Conservation (phyloP, 1,139 yeast genomes). For the Spencermartinsiella ligniputridi region DNA sequence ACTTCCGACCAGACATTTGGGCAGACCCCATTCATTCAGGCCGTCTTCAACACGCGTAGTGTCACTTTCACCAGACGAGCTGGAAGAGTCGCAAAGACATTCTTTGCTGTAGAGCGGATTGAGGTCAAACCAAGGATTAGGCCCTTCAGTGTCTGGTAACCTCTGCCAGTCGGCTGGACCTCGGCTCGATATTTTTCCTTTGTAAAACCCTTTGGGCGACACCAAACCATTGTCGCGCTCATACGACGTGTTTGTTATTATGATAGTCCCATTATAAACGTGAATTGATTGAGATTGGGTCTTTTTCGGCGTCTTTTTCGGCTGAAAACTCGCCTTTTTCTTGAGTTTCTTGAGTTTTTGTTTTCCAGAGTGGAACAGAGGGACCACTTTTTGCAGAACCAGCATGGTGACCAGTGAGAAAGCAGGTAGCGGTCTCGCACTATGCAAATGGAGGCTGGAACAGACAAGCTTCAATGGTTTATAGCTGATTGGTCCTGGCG, state of each 20-base stretch:
- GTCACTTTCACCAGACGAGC: not conserved
- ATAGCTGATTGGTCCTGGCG: too few relatives aligned
- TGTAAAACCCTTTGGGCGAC: not conserved
- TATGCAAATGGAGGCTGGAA: too few relatives aligned
- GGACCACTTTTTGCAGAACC: conserved; percentile 1
- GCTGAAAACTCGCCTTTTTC: not conserved
- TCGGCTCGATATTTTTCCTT: not conserved
- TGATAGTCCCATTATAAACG: not conserved
- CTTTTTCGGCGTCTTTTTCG: not conserved
- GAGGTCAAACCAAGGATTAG: not conserved
- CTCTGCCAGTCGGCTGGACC: not conserved
- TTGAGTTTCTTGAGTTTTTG: conserved; percentile 1
- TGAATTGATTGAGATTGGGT: not conserved
- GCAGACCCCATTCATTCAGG: conserved; percentile 5
- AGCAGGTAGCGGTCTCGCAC: too few relatives aligned
- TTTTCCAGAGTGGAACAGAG: conserved; percentile 5
- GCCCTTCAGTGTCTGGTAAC: not conserved
- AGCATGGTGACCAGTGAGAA: too few relatives aligned
- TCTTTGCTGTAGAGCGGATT: not conserved
- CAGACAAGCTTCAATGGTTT: too few relatives aligned
- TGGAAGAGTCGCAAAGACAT: not conserved
- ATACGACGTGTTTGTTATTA: not conserved
- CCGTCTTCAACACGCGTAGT: conserved; percentile 1
- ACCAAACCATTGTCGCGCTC: not conserved
- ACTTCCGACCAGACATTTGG: conserved; percentile 1